Conservation (phyloP, 2,329 filamentous ascomycete species). For the Colletotrichum sp. region DNA sequence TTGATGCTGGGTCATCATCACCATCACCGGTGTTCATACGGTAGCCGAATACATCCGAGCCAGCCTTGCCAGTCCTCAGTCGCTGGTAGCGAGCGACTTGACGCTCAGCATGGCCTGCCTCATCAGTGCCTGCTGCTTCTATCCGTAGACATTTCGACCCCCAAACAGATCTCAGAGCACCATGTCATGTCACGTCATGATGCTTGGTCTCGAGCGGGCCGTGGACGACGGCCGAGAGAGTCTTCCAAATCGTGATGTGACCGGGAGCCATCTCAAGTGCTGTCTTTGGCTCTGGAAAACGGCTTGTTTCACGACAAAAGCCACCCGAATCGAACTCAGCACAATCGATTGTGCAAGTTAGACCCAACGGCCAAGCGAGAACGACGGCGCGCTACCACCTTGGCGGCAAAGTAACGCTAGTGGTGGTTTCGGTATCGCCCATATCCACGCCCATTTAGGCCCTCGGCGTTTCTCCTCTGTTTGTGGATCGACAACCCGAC, state of each 20-base stretch:
- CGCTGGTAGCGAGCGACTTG: not conserved
- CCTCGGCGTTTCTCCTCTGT: not conserved
- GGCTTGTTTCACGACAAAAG: conserved; percentile 6
- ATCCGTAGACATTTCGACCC: not conserved
- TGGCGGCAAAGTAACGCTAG: conserved; percentile 5
- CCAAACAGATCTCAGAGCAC: not conserved
- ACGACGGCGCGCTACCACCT: not conserved
- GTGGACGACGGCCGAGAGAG: not conserved
- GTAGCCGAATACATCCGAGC: not conserved
- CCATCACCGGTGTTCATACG: not conserved
- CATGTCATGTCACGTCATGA: not conserved
- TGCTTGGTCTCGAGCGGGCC: not conserved
- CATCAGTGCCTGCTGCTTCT: not conserved
- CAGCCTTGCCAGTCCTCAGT: not conserved
- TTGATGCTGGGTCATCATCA: not conserved
- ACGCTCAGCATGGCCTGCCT: not conserved
- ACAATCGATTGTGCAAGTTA: not conserved
- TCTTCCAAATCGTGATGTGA: not conserved
- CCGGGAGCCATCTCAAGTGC: not conserved
- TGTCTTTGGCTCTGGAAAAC: not conserved
- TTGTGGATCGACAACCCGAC: not conserved
- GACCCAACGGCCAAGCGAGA: not conserved
- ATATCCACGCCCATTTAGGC: not conserved
- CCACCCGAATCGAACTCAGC: not conserved
- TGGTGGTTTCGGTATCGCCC: conserved; percentile 1